Evolutionary conservation across 176 grass and related monocot genomes (phyloP).

Genomic region (Triticum urartu): DNA sequence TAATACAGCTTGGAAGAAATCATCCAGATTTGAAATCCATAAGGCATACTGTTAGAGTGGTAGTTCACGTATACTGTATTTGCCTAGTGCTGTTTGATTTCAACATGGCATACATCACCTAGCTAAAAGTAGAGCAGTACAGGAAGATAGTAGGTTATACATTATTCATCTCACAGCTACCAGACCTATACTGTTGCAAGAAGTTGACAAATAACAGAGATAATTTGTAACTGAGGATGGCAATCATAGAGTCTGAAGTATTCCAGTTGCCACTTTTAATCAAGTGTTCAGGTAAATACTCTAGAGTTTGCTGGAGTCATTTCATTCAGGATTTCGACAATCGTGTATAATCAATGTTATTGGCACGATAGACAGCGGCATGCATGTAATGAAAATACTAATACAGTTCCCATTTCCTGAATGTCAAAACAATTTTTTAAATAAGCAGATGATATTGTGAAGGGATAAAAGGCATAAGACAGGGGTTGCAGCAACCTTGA

Average conservation of each 20-base stretch:
- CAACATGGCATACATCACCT: neutral
- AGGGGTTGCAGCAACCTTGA: constrained; percentile 59
- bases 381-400: neutral
- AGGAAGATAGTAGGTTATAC: neutral
- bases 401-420: neutral
- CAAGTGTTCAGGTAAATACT: neutral
- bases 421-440: neutral
- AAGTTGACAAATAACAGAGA: neutral
- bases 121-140: neutral
- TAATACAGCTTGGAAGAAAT: constrained; percentile 17
- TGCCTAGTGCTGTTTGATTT: neutral
- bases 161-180: neutral
- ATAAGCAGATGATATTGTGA: neutral
- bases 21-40: neutral
- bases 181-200: constrained; percentile 6
- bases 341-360: no score
- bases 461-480: neutral
- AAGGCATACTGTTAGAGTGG: neutral
- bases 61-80: neutral
- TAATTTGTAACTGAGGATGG: neutral
- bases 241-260: neutral
- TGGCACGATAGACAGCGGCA: no score
- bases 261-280: neutral
- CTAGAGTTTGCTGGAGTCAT: neutral
- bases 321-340: neutral